Conservation (phyloP, 805 yeast genomes). For the Komagataella pseudopastoris region DNA sequence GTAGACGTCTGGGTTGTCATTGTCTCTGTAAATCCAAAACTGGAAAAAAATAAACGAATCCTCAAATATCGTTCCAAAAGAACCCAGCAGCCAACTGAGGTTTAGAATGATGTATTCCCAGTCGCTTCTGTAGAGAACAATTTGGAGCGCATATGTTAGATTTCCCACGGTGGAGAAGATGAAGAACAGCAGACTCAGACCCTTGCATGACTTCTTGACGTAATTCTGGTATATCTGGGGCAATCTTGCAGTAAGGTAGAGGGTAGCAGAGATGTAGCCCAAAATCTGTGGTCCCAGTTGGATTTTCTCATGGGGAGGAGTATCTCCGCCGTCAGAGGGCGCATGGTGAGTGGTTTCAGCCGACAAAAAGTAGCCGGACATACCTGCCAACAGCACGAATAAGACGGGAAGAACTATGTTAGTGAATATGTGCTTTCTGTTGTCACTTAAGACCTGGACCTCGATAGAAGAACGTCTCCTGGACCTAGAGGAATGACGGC, state of each 20-base stretch:
- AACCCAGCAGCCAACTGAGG: conserved; percentile 68
- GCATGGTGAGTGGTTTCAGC: conserved; percentile 15
- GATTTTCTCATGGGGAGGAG: conserved; percentile 11
- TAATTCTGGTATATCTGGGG: conserved; percentile 85
- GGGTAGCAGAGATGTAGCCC: conserved; percentile 56
- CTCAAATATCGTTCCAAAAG: conserved; percentile 65
- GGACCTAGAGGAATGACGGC: conserved; percentile 4
- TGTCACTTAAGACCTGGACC: conserved; percentile 34
- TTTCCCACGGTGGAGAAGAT: conserved; percentile 65
- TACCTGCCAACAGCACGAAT: conserved; percentile 51
- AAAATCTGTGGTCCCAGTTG: conserved; percentile 46
- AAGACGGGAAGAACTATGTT: conserved; percentile 44
- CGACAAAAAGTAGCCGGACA: conserved; percentile 42
- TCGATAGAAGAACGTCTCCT: conserved; percentile 34
- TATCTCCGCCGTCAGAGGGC: conserved; percentile 8
- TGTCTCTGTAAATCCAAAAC: conserved; percentile 44
- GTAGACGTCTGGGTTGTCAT: not conserved
- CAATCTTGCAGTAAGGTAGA: conserved; percentile 56
- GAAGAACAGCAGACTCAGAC: conserved; percentile 74
- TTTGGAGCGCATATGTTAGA: conserved; percentile 63
- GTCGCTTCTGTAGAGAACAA: conserved; percentile 52
- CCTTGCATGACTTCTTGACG: conserved; percentile 65
- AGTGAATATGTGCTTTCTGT: conserved; percentile 29
- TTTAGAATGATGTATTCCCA: conserved; percentile 44
- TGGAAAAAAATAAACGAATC: conserved; percentile 55